Evolutionary conservation across 768 basidiomycete genomes (phyloP).

Genomic region (Hypholoma sublateritium): DNA sequence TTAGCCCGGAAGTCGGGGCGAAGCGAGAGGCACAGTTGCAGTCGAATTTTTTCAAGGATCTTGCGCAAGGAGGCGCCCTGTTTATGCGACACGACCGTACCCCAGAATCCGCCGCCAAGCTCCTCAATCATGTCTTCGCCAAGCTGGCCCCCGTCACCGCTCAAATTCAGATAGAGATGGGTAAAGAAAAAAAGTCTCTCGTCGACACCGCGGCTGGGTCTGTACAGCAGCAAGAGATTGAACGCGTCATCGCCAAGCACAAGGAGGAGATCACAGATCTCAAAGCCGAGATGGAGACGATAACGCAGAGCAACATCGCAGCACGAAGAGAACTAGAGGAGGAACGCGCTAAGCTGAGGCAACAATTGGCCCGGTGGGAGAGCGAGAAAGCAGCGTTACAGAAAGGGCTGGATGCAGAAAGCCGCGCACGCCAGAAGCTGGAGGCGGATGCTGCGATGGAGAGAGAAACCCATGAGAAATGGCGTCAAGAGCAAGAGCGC

Average conservation of each 20-base stretch:
- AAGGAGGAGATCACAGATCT: not conserved
- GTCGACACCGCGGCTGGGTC: constrained; percentile 28
- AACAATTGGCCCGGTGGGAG: not conserved
- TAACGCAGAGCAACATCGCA: not conserved
- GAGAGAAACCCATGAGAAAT: not conserved
- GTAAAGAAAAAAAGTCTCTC: constrained; percentile 21
- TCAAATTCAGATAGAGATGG: constrained; percentile 18
- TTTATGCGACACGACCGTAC: constrained; percentile 37
- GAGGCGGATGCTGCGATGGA: not conserved
- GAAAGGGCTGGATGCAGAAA: not conserved
- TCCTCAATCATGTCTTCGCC: constrained; percentile 30
- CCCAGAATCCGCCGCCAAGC: constrained; percentile 25
- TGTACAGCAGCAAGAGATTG: constrained; percentile 5
- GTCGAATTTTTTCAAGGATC: constrained; percentile 5
- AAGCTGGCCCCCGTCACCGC: not conserved
- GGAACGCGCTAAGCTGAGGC: not conserved
- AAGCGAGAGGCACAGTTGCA: not conserved
- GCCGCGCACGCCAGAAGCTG: not conserved
- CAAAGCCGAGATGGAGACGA: not conserved
- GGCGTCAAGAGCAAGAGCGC: too few species aligned
- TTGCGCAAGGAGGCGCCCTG: constrained; percentile 38
- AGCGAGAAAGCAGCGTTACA: not conserved
- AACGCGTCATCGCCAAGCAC: constrained; percentile 1
- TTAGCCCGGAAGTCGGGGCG: not conserved
- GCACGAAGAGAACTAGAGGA: not conserved